Evolutionary conservation across 2,329 filamentous ascomycete species (phyloP), one percentile per base, ranked within the genome.

Genomic region (Septoria linicola): DNA sequence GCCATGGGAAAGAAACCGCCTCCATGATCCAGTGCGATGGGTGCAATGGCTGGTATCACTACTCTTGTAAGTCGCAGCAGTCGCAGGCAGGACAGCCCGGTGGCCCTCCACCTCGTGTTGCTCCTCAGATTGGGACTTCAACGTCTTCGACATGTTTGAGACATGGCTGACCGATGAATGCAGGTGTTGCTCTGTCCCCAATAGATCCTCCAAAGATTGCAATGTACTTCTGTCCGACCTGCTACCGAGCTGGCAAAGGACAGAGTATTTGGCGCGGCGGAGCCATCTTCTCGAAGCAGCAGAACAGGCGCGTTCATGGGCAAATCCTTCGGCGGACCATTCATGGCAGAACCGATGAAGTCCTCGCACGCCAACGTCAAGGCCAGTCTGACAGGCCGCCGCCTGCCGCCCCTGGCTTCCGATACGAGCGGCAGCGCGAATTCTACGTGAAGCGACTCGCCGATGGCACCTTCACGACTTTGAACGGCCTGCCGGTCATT

Each of bases 11-110:
- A 1, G 90, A 96, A 68, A 90, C 93, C 66, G 89, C 95, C 68
- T 95, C 89, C 85, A 96, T 96, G 91, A 96, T 96, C 66, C 88
- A 82, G 36, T 96, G 91, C 68, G 91, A 96, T 68, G 85, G 82
- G 14, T 96, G 91, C 70, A 88, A 96, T 63, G 91, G 96, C 72
- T 96, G 91, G 91, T 96, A 90, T 65, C 91, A 96, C 68, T 89
- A 89, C 41, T 86, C 88, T 66, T 96, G 91, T n/a, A n/a, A n/a
- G n/a, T n/a, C n/a, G n/a, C n/a, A n/a, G n/a, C n/a, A n/a, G n/a
- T n/a, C n/a, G n/a, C n/a, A n/a, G n/a, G n/a, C n/a, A n/a, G n/a
- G n/a, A n/a, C n/a, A n/a, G n/a, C n/a, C n/a, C n/a, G n/a, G n/a
- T n/a, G n/a, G n/a, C n/a, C n/a, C n/a, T n/a, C n/a, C n/a, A n/a